Conservation (phyloP, 257 asterid species). For the Solanum dulcamara region DNA sequence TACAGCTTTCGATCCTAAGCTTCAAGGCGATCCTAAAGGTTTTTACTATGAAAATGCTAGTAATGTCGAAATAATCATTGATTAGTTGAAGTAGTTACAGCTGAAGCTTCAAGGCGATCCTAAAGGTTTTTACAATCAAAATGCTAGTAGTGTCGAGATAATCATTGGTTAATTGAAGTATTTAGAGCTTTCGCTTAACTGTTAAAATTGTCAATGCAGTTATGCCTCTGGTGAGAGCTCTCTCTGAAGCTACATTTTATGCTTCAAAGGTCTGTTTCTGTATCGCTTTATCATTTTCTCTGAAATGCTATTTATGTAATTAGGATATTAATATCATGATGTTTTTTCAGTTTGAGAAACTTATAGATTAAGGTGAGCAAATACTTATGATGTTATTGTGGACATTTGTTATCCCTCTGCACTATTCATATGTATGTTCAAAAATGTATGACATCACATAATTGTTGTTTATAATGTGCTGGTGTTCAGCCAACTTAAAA, state of each 20-base stretch:
- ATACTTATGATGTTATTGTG: background rate
- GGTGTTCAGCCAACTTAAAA: background rate
- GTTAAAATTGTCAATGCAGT: conserved; percentile 6
- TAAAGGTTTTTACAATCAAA: background rate
- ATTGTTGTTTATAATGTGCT: background rate
- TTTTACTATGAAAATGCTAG: background rate
- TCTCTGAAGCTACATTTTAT: conserved; percentile 17
- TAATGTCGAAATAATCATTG: background rate
- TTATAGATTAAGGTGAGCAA: background rate
- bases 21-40: background rate
- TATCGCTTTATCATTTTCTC: background rate
- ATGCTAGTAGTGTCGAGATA: background rate
- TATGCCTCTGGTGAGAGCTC: conserved; percentile 9
- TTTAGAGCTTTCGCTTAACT: background rate
- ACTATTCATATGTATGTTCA: background rate
- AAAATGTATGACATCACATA: background rate
- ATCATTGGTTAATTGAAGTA: too few relatives aligned
- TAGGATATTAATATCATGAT: background rate
- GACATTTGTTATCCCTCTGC: background rate
- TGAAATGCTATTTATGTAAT: background rate
- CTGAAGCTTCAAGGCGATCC: background rate
- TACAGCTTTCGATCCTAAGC: background rate
- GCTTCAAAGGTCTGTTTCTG: conserved; percentile 19
- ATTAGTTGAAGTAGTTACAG: background rate
- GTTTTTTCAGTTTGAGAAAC: background rate